Evolutionary conservation across 2,329 filamentous ascomycete species (phyloP).

Genomic region (Cadophora malorum): DNA sequence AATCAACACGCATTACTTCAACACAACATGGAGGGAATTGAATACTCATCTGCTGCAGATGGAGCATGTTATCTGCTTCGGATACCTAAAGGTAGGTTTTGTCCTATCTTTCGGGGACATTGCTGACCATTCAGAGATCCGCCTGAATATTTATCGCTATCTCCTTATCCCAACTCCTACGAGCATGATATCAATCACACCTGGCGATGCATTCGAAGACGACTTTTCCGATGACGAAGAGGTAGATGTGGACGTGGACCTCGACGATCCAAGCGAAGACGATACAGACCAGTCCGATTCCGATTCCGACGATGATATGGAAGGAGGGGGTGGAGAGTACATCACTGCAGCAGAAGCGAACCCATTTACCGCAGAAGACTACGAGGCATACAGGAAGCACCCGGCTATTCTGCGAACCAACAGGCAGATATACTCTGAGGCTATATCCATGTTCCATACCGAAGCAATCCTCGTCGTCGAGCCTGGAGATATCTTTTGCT

Average conservation of each 20-base stretch:
- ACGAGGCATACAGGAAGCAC: slow-evolving; percentile 17
- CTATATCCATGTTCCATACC: slow-evolving; percentile 25
- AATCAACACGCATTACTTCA: not conserved
- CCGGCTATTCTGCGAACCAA: slow-evolving; percentile 30
- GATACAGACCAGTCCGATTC: slow-evolving; percentile 1
- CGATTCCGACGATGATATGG: not conserved
- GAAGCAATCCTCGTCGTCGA: slow-evolving; percentile 28
- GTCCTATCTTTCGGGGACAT: no score
- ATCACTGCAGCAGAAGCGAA: slow-evolving; percentile 4
- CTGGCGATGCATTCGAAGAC: slow-evolving; percentile 13
- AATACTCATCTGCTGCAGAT: slow-evolving; percentile 13
- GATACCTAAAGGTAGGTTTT: not conserved
- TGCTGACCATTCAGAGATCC: slow-evolving; percentile 18
- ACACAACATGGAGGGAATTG: slow-evolving; percentile 11
- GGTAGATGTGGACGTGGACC: not conserved
- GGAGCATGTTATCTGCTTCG: slow-evolving; percentile 2
- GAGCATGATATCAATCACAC: slow-evolving; percentile 11
- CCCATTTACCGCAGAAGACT: not conserved
- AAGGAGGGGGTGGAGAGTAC: not conserved
- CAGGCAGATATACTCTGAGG: slow-evolving; percentile 32
- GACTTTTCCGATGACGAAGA: slow-evolving; percentile 12
- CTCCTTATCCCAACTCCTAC: slow-evolving; percentile 17
- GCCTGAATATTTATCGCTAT: slow-evolving; percentile 17
- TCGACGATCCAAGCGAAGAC: not conserved
- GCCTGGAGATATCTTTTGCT: slow-evolving; percentile 32